These are phyloP conservation scores for Leishmania arabica DNA, from an alignment of 208 protist species.

Conservation along the genomic window DNA sequence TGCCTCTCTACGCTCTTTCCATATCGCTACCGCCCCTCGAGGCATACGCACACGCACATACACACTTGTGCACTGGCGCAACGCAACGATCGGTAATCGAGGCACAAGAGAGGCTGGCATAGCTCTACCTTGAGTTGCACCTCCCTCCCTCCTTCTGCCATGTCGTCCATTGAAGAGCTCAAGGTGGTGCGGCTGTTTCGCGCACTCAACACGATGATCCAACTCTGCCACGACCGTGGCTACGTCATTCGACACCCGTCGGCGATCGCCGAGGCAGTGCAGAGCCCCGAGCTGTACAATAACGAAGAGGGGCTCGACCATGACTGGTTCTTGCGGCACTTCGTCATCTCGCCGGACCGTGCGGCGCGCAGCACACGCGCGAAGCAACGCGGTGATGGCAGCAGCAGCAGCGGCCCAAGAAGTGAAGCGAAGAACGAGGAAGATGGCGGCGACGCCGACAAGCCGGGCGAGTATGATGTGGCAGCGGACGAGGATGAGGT, in stretches of 20 bases:
- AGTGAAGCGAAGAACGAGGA: conserved; percentile 25
- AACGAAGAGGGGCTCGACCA: conserved; percentile 57
- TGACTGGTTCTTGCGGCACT: conserved; percentile 74
- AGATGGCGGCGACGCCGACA: conserved; percentile 2
- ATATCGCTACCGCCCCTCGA: not conserved
- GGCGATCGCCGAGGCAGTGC: conserved; percentile 58
- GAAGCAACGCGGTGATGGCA: conserved; percentile 3
- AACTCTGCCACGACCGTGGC: conserved; percentile 78
- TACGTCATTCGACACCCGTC: conserved; percentile 79
- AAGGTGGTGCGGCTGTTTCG: conserved; percentile 77
- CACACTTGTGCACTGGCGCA: too few species aligned
- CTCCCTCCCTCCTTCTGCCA: conserved; percentile 8
- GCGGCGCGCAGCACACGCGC: conserved; percentile 15
- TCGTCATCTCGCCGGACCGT: conserved; percentile 43
- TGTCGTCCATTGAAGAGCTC: conserved; percentile 79
- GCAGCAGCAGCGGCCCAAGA: not conserved
- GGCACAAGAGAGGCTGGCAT: not conserved
- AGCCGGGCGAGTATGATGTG: conserved; percentile 14
- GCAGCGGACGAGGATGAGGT: conserved; percentile 26
- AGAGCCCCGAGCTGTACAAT: conserved; percentile 39
- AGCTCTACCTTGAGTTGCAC: not conserved
- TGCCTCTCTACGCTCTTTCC: not conserved
- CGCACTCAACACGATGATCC: conserved; percentile 78
- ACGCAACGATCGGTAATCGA: not conserved
- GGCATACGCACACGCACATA: not conserved